Percentiles rank a stretch among this genome's conserved stretches.
Conservation (phyloP, 2,329 filamentous ascomycete species). For the Penicillium decumbens region DNA sequence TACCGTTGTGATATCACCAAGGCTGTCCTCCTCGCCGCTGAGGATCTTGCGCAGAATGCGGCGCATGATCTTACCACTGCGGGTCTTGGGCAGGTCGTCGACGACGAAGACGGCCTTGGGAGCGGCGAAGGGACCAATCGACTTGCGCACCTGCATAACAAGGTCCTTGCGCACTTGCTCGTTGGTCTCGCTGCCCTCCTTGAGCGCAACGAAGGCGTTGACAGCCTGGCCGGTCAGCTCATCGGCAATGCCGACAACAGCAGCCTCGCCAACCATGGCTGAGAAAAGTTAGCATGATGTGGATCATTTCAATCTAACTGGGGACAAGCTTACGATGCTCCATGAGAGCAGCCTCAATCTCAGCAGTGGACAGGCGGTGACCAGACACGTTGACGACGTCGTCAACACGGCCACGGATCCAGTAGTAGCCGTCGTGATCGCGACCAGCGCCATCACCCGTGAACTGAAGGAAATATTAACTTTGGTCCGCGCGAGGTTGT, state of each 20-base stretch:
- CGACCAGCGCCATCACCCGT: constrained; percentile 79
- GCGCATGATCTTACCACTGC: constrained; percentile 98
- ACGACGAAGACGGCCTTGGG: constrained; percentile 91
- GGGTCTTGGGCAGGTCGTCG: constrained; percentile 91
- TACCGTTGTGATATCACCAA: constrained; percentile 89
- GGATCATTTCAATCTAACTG: background rate
- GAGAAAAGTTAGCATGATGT: constrained; percentile 16
- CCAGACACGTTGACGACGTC: constrained; percentile 98
- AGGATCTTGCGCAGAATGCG: constrained; percentile 95
- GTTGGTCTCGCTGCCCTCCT: constrained; percentile 69
- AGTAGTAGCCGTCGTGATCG: constrained; percentile 98
- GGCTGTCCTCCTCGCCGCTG: constrained; percentile 92
- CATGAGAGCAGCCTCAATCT: constrained; percentile 94
- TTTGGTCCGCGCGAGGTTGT: background rate
- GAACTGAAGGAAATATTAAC: constrained; percentile 33
- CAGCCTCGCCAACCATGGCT: constrained; percentile 74
- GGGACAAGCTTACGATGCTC: constrained; percentile 63
- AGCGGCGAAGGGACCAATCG: constrained; percentile 93
- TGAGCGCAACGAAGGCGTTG: constrained; percentile 92
- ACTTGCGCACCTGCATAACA: constrained; percentile 90
- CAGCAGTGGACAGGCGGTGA: constrained; percentile 90
- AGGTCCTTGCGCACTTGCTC: constrained; percentile 90
- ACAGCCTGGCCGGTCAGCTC: constrained; percentile 96
- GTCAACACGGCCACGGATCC: constrained; percentile 97
- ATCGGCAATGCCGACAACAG: constrained; percentile 87